Evolutionary conservation across 495 filamentous ascomycete species (phyloP), one percentile per base, ranked within the genome.

Genomic region (Penicillium pulvis): DNA sequence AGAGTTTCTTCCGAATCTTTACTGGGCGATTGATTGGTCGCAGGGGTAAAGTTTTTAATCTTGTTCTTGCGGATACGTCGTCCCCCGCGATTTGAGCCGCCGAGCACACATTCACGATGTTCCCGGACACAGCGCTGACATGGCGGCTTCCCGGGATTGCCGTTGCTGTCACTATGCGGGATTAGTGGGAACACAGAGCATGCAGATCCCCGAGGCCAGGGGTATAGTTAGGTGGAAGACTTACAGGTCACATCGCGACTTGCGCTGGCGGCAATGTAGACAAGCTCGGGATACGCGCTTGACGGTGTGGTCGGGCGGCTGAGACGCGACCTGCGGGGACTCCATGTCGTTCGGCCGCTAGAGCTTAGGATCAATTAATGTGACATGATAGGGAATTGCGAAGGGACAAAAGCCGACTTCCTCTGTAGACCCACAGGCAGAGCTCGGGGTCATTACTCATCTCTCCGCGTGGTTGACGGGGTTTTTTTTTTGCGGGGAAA

Each of bases 171-270:
- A 43, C 80, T 83, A 58, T 56, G 50, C 39, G 31, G 39, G 28
- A 56, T 69, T 60, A 74, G 67, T 53, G 17, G 53, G 35, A 41
- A 47, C 26, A 14, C 28, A 56, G 5, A 35, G 17, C 52, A 53
- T 54, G 70, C 61, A 36, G 69, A 69, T 58, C 59, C 46, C 53
- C 54, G 53, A 31, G 31, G 30, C 23, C 1, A 46, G 17, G 43
- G 17, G 24, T 20, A 12, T 23, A 46, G 11, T 46, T 24, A 42
- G 28, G 24, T 8, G 12, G 30, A 20, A 58, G 31, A 77, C 77
- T 66, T 81, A 86, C 81, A 88, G 71, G 68, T 86, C 83, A 73
- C 85, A 88, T 60, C 81, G 81, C 8, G 80, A 83, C 67, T 88
- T 88, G 59, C 85, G 73, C 71, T 83, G 83, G 48, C 85, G 64